Conservation (phyloP, 148 eudicot genomes). For the Cornus suecica region DNA sequence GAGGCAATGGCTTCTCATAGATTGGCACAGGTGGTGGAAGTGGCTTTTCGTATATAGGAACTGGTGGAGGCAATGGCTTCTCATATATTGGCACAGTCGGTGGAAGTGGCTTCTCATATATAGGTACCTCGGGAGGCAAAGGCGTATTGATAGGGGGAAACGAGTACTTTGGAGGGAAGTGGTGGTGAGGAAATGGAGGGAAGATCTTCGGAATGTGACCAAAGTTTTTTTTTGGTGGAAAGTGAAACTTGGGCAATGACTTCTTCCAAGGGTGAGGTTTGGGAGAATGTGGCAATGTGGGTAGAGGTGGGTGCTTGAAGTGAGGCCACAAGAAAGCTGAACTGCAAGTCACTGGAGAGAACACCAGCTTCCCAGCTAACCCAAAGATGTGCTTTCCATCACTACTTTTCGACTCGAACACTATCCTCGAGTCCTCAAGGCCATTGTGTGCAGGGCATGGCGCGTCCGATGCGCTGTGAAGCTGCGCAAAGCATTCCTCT, state of each 20-base stretch:
- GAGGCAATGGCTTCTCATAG: too few species aligned
- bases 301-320: constrained; percentile 30
- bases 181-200: too few species aligned
- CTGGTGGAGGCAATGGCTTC: constrained; percentile 5
- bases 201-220: too few species aligned
- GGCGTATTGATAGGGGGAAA: constrained; percentile 7
- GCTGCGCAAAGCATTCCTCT: constrained; percentile 48
- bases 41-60: neutral
- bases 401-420: constrained; percentile 24
- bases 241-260: constrained; percentile 14
- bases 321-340: constrained; percentile 45
- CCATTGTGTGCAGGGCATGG: constrained; percentile 46
- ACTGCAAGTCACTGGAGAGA: constrained; percentile 38
- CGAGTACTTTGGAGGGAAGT: constrained; percentile 11
- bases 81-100: constrained; percentile 15
- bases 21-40: constrained; percentile 25
- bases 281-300: constrained; percentile 10
- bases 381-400: constrained; percentile 27
- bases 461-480: constrained; percentile 40
- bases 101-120: constrained; percentile 10
- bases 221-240: neutral
- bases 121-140: constrained; percentile 1
- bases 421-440: constrained; percentile 35
- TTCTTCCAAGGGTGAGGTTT: constrained; percentile 18
- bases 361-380: constrained; percentile 30